Evolutionary conservation across 495 filamentous ascomycete genomes (phyloP), one percentile per base, ranked within the genome.

Genomic region (Parathielavia hyrcaniae): DNA sequence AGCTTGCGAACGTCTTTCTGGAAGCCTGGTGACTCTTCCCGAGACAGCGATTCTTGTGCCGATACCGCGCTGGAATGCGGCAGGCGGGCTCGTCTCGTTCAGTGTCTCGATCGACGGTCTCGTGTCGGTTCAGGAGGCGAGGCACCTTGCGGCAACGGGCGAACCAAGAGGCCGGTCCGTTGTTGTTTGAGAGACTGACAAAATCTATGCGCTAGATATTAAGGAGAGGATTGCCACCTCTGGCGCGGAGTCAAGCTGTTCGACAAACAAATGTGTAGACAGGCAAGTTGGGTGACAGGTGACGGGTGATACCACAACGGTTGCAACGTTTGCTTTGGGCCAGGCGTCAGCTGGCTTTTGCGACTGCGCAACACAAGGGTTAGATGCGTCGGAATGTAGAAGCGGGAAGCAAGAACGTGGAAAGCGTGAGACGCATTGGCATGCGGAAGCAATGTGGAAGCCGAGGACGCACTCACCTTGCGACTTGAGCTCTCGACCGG

Each of bases 41-140:
- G 26, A 6, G 26, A 6, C 26, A 30, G 32, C 23, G 3, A 30
- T 22, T 12, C 10, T 35, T 9, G 26, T 35, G 50, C 26, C 45
- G 30, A 5, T 13, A 3, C 16, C 19, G 55, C 17, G n/a, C 32
- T 63, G 53, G 57, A 60, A 60, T 63, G 56, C 41, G 50, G 30
- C 44, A 12, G 44, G 40, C 48, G 10, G 30, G 17, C 49, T 62
- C 34, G 54, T 44, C 36, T 62, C 46, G 54, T 38, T n/a, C 40
- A 30, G 53, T 32, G 48, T 30, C 43, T 41, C 17, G 23, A 26
- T 14, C 36, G 20, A 30, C 4, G 30, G 22, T 38, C 44, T 22
- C 53, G 40, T n/a, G 52, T 45, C 41, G 40, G 40, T n/a, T 38
- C 32, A n/a, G 52, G 23, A 50, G 55, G 36, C 26, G 20, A 49